Evolutionary conservation across 805 yeast species (phyloP).

Genomic region (Cyberlindnera sargentensis): DNA sequence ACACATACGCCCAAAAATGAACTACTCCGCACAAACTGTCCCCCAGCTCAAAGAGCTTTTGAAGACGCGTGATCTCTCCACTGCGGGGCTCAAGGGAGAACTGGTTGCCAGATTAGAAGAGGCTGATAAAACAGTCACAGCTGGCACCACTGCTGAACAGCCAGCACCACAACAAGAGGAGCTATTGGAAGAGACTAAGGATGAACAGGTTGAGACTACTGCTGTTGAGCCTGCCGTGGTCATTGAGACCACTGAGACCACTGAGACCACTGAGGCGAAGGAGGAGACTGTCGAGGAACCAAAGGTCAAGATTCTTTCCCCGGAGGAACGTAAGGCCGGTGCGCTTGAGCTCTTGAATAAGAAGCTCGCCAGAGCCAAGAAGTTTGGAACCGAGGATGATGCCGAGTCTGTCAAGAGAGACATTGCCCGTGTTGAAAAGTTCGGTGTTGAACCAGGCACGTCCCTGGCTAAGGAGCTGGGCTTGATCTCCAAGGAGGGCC

Average conservation of each 20-base stretch:
- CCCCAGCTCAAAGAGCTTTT: constrained; percentile 77
- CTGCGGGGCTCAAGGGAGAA: constrained; percentile 77
- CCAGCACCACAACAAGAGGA: neutral
- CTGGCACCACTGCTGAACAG: constrained; percentile 1
- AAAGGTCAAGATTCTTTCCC: constrained; percentile 33
- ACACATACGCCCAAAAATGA: too few species aligned
- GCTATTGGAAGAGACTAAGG: neutral
- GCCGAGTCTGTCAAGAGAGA: constrained; percentile 51
- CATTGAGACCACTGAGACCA: neutral
- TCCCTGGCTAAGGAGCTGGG: constrained; percentile 66
- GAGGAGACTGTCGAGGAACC: constrained; percentile 23
- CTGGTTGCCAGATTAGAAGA: constrained; percentile 58
- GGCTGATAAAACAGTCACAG: constrained; percentile 30
- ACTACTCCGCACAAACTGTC: constrained; percentile 65
- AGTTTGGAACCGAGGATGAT: constrained; percentile 56
- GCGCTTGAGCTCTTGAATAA: constrained; percentile 62
- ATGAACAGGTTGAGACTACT: neutral
- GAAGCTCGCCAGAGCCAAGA: constrained; percentile 65
- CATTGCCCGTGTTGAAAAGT: constrained; percentile 69
- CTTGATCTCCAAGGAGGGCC: constrained; percentile 23
- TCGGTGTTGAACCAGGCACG: constrained; percentile 68
- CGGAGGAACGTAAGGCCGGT: constrained; percentile 63
- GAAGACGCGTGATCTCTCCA: constrained; percentile 57
- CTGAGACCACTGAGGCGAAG: constrained; percentile 1
- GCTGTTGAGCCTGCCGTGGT: neutral